Conservation (phyloP, 495 filamentous ascomycete species). For the Penicillium subrubescens region DNA sequence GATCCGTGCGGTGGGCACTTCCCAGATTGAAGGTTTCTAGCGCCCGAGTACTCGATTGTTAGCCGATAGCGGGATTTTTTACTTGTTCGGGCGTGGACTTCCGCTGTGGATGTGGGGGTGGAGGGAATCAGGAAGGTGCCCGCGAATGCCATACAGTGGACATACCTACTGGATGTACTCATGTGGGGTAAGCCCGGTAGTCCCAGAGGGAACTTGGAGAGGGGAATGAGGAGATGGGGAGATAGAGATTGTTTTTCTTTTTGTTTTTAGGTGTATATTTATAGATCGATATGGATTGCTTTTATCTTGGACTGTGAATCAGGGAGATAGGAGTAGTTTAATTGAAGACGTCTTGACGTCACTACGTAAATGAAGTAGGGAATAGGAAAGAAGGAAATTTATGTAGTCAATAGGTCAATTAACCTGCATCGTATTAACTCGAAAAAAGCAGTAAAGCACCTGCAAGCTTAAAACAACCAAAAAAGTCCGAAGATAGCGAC, state of each 20-base stretch:
- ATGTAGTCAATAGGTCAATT: too few species aligned
- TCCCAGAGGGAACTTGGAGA: neutral
- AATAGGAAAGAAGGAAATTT: too few species aligned
- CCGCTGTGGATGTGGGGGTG: slow-evolving; percentile 1
- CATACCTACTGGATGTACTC: neutral
- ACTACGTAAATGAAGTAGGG: too few species aligned
- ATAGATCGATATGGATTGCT: slow-evolving; percentile 11
- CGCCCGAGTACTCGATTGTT: neutral
- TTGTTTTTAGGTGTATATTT: slow-evolving; percentile 16
- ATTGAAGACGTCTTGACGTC: too few species aligned
- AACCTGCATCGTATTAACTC: too few species aligned
- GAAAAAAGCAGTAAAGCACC: too few species aligned
- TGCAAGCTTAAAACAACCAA: too few species aligned
- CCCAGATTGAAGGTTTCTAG: neutral
- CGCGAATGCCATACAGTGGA: neutral
- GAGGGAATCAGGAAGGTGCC: neutral
- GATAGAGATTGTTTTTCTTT: slow-evolving; percentile 9
- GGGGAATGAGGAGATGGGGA: neutral
- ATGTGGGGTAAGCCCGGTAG: neutral
- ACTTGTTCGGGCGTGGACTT: slow-evolving; percentile 20
- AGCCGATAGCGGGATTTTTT: slow-evolving; percentile 19
- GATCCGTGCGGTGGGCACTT: neutral
- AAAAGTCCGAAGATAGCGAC: too few species aligned
- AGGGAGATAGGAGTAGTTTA: neutral
- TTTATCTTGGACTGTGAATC: neutral